A percentile compares a stretch with the other conserved stretches of the same genome.
phyloP scores from a whole-genome alignment of 345 rosid genomes.

The Eucalyptus decipiens region DNA sequence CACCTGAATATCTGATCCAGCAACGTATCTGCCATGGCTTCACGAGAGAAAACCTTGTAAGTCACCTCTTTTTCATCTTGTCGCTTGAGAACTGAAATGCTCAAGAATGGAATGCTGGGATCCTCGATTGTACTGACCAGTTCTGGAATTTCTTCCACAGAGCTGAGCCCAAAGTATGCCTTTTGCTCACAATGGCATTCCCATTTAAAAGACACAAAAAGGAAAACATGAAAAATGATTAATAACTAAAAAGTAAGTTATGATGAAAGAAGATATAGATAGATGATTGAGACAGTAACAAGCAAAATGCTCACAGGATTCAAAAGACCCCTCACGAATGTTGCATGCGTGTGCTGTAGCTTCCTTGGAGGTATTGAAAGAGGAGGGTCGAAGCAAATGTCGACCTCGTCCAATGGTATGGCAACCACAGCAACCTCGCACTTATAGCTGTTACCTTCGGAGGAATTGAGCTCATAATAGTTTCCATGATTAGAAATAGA shows the following conservation, averaged over 20 bases:
- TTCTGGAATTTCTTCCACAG: slow-evolving; percentile 50
- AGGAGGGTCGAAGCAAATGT: slow-evolving; percentile 50
- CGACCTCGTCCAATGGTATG: slow-evolving; percentile 72
- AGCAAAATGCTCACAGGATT: slow-evolving; percentile 25
- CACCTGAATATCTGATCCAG: slow-evolving; percentile 85
- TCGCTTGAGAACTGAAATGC: slow-evolving; percentile 65
- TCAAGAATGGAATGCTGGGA: slow-evolving; percentile 64
- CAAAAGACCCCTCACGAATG: slow-evolving; percentile 76
- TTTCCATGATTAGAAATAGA: slow-evolving; percentile 46
- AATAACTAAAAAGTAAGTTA: neutral
- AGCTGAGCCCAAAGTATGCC: slow-evolving; percentile 68
- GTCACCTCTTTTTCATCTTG: slow-evolving; percentile 39
- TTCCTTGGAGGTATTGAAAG: slow-evolving; percentile 61
- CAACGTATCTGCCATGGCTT: slow-evolving; percentile 43
- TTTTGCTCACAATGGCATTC: slow-evolving; percentile 5
- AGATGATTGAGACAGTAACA: neutral
- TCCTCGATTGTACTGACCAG: slow-evolving; percentile 83
- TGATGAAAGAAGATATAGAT: neutral
- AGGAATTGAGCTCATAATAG: slow-evolving; percentile 72
- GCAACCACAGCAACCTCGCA: slow-evolving; percentile 69
- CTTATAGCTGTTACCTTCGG: slow-evolving; percentile 41
- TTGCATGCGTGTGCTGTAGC: slow-evolving; percentile 81
- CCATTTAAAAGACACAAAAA: neutral
- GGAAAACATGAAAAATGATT: neutral
- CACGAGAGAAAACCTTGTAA: slow-evolving; percentile 75